Evolutionary conservation across 768 basidiomycete genomes (phyloP).

Genomic region (Tricholoma hemisulphureum): DNA sequence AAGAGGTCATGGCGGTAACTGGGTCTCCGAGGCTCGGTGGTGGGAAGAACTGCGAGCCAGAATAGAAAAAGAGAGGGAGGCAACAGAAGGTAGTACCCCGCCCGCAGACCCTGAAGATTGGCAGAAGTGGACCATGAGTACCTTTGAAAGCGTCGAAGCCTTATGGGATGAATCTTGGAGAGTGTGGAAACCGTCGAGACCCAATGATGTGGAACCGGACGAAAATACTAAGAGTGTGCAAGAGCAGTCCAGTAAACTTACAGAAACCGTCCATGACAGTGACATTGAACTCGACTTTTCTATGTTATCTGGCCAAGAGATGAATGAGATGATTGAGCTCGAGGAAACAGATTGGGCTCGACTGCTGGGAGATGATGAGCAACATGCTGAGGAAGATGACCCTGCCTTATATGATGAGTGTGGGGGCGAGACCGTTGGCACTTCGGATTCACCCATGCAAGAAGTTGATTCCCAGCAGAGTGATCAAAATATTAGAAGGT

Average conservation of each 20-base stretch:
- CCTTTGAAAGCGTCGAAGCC: constrained; percentile 87
- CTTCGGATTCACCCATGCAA: background rate
- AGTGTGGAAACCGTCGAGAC: constrained; percentile 51
- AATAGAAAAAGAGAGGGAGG: constrained; percentile 48
- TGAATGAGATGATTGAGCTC: constrained; percentile 35
- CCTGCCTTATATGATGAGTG: constrained; percentile 16
- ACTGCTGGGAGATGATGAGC: constrained; percentile 31
- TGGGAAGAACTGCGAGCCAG: constrained; percentile 69
- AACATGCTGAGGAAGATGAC: constrained; percentile 24
- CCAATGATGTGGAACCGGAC: background rate
- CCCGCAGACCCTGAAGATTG: constrained; percentile 38
- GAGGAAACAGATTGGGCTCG: constrained; percentile 31
- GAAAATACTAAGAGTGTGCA: background rate
- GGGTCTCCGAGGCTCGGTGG: constrained; percentile 72
- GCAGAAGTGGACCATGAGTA: constrained; percentile 79
- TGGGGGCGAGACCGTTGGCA: constrained; percentile 21
- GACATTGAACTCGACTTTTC: constrained; percentile 51
- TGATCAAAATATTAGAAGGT: background rate
- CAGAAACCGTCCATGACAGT: constrained; percentile 14
- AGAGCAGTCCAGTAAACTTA: constrained; percentile 3
- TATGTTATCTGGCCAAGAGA: constrained; percentile 50
- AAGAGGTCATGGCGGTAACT: constrained; percentile 56
- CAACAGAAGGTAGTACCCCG: constrained; percentile 5
- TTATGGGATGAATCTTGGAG: constrained; percentile 71
- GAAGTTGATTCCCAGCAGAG: background rate